These are phyloP conservation scores for Cytospora paraplurivora DNA, from an alignment of 2,329 filamentous ascomycete species.

Conservation along the genomic window DNA sequence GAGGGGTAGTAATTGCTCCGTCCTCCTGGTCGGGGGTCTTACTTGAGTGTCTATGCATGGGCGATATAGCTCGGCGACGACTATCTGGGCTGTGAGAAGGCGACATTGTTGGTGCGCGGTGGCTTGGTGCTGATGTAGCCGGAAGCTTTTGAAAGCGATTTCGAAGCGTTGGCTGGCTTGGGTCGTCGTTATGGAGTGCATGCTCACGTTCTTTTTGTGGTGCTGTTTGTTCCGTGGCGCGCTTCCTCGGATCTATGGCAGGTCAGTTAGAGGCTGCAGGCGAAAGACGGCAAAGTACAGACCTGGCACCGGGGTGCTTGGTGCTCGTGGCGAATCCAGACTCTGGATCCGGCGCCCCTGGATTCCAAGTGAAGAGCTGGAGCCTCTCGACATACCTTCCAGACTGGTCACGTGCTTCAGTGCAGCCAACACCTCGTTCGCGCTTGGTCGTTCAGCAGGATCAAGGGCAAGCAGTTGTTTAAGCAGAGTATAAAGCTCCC, in stretches of 20 bases:
- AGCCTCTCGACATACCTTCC: constrained; percentile 43
- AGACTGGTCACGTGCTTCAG: constrained; percentile 68
- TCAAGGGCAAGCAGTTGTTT: constrained; percentile 78
- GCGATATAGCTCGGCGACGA: constrained; percentile 26
- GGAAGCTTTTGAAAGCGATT: constrained; percentile 40
- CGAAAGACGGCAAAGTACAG: constrained; percentile 25
- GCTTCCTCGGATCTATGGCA: constrained; percentile 39
- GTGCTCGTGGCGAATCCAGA: constrained; percentile 55
- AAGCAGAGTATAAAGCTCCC: constrained; percentile 82
- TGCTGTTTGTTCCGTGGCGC: constrained; percentile 37
- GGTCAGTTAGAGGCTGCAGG: constrained; percentile 15
- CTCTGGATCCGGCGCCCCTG: constrained; percentile 54
- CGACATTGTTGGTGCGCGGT: constrained; percentile 41
- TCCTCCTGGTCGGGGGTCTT: constrained; percentile 6
- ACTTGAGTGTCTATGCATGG: constrained; percentile 29
- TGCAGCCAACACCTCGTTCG: constrained; percentile 78
- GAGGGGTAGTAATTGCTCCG: constrained; percentile 40
- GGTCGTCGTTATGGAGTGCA: constrained; percentile 31
- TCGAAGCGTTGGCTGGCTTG: constrained; percentile 35
- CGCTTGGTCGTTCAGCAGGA: constrained; percentile 75
- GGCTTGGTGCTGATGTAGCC: constrained; percentile 35
- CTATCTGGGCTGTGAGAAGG: constrained; percentile 47
- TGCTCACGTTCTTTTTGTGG: constrained; percentile 37
- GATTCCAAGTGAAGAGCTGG: constrained; percentile 44
- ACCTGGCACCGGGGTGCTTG: constrained; percentile 53